Conservation (phyloP, 768 basidiomycete species). For the Tulasnella sp. region DNA sequence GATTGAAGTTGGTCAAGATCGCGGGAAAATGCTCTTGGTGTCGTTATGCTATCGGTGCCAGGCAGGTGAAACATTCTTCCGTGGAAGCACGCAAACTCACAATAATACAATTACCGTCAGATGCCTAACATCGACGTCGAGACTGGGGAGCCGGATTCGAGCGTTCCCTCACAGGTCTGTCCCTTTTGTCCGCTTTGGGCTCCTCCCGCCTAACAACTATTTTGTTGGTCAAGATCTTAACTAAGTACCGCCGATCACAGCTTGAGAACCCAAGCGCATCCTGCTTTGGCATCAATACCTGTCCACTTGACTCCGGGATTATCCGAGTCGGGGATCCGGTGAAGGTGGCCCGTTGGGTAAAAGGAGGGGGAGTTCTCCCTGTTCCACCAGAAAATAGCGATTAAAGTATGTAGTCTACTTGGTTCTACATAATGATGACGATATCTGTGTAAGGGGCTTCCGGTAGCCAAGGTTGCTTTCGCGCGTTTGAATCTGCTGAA, state of each 20-base stretch:
- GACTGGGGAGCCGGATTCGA: slow-evolving; percentile 62
- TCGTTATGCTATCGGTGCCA: slow-evolving; percentile 68
- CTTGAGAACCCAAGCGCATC: slow-evolving; percentile 48
- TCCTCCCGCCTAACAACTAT: not conserved
- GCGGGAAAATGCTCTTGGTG: slow-evolving; percentile 52
- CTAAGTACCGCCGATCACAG: slow-evolving; percentile 70
- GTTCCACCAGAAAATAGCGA: slow-evolving; percentile 5
- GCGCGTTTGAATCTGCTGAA: not conserved
- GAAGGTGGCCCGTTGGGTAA: slow-evolving; percentile 37
- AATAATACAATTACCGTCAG: slow-evolving; percentile 41
- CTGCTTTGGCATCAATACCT: slow-evolving; percentile 66
- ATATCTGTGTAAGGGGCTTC: too few species aligned
- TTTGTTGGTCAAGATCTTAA: slow-evolving; percentile 51
- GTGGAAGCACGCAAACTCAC: slow-evolving; percentile 12
- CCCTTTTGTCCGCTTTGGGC: not conserved
- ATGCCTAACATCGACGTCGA: slow-evolving; percentile 67
- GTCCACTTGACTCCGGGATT: slow-evolving; percentile 50
- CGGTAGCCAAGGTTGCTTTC: too few species aligned
- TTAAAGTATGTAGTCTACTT: not conserved
- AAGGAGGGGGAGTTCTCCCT: slow-evolving; percentile 14
- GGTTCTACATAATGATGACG: not conserved
- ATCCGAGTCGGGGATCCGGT: slow-evolving; percentile 62
- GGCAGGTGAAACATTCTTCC: slow-evolving; percentile 43
- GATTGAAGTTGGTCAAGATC: slow-evolving; percentile 47
- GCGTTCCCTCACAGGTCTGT: slow-evolving; percentile 53